Base-by-base conservation (phyloP, 2,329 filamentous ascomycete genomes). In the Fusarium nelsonii region DNA sequence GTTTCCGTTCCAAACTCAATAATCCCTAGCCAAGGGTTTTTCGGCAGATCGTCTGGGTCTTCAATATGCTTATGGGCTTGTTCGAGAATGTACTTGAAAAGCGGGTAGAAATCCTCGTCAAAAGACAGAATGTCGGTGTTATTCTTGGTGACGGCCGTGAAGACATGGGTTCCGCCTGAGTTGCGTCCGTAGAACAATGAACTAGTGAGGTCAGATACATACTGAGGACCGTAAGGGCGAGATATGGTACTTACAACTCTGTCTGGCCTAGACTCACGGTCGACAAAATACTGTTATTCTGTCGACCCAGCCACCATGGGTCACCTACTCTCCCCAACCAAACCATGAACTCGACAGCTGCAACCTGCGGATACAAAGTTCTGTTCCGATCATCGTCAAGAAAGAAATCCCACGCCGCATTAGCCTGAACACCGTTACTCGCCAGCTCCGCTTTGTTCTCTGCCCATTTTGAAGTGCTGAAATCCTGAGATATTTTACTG, bases 331-430 rank as follows among this genome's bases (percentile, higher is more conserved):
- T 52, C 1, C 73, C 72, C 7, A 74, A 11, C 73, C 73, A 74
- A 2, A 74, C 69, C 71, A 74, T 74, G 2, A 74, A 65, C 43
- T 74, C 73, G 7, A 74, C 62, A 11, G 58, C 49, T 0, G 73
- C 72, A 46, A 44, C 67, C 14, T 74, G 73, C 2, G 72, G 62
- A 32, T 70, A 74, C 0, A 73, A 37, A 0, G 73, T 70, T 51
- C 52, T 70, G 12, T 73, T 72, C 3, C 65, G 57, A 15, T 74
- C 68, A 34, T 72, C 61, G 6, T 74, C 72, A 3, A 74, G 62
- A 10, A 74, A 74, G n/a, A 74, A 74, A 9, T 74, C 73, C 72
- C 73, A 74, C 2, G 73, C 73, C 0, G 73, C 73, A 50, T 74
- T 74, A 0, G 72, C 69, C 48, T 70, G 64, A 0, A 62, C 58